Conservation (phyloP, 805 yeast species). For the Cyberlindnera mycetangii region DNA sequence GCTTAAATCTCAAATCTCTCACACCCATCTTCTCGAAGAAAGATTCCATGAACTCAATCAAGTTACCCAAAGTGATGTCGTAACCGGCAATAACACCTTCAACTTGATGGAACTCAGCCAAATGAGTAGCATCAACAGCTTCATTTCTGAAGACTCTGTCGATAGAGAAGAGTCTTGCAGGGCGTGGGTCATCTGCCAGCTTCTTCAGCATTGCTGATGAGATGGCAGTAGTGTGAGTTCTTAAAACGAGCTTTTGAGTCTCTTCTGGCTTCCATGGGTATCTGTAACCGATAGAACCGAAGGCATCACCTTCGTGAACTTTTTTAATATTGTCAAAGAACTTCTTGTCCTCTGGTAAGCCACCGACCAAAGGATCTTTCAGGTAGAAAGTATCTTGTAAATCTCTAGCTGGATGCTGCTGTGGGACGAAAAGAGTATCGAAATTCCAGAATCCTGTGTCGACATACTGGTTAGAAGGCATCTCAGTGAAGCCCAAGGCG, state of each 20-base stretch:
- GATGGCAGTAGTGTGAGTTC: slow-evolving; percentile 97
- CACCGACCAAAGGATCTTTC: slow-evolving; percentile 85
- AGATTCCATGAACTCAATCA: slow-evolving; percentile 97
- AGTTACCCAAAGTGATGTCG: slow-evolving; percentile 89
- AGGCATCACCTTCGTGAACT: slow-evolving; percentile 88
- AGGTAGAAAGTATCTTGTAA: slow-evolving; percentile 97
- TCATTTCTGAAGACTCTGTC: slow-evolving; percentile 99
- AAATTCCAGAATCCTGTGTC: slow-evolving; percentile 99
- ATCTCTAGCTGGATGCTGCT: slow-evolving; percentile 99
- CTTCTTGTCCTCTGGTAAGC: slow-evolving; percentile 74
- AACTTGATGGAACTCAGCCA: slow-evolving; percentile 98
- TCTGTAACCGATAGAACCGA: slow-evolving; percentile 95
- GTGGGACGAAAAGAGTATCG: slow-evolving; percentile 95
- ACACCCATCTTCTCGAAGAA: slow-evolving; percentile 98
- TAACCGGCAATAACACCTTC: slow-evolving; percentile 99
- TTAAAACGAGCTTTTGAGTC: slow-evolving; percentile 83
- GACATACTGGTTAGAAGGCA: slow-evolving; percentile 98
- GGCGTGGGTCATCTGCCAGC: slow-evolving; percentile 84
- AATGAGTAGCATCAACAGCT: slow-evolving; percentile 98
- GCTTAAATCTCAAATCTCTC: slow-evolving; percentile 90
- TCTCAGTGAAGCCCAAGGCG: slow-evolving; percentile 96
- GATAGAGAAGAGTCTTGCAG: slow-evolving; percentile 88
- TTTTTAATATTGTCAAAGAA: slow-evolving; percentile 75
- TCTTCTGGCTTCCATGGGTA: slow-evolving; percentile 96
- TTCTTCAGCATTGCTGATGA: slow-evolving; percentile 85